Base-by-base conservation (phyloP, 1,284 basidiomycete genomes). In the Lignosus rhinocerotis region DNA sequence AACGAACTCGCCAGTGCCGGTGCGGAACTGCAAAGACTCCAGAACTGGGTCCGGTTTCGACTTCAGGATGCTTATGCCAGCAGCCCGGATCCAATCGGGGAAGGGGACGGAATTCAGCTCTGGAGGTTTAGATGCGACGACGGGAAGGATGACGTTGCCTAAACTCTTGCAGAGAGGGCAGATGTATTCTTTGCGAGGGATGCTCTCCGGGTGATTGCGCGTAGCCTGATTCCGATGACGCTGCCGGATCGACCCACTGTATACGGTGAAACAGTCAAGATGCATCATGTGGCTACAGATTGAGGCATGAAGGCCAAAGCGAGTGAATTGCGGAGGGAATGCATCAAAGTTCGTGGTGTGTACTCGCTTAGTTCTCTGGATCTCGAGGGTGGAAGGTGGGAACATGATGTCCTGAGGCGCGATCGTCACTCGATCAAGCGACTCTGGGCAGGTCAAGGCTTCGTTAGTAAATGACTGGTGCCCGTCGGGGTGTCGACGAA, bases 201-300 rank as follows among this genome's bases (percentile, higher is more conserved):
- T 91, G 68, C 89, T 93, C 72, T 99, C 96, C 0, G 97, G 96
- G 68, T 98, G 96, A 66, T 96, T 96, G 34, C 97, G 82, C 7
- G 94, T 94, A 3, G 93, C 87, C 69, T 99, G 96, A 0, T 88
- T 81, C 5, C 91, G 85, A 72, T 99, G 97, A 16, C 96, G 87
- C 63, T 91, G 88, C 56, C 94, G 86, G 54, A 97, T 91, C 16
- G 94, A 94, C 3, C 85, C 75, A 66, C 86, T 94, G 73, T 99
- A 99, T 1, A 90, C 88, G 57, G 91, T 88, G 77, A 99, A 98
- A 75, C 97, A 99, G 42, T 89, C 85, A 60, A 96, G 77, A 75
- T 99, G 97, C 96, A 99, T 99, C 81, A 96, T 88, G 72, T 99
- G 97, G 38, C 91, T 94, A 74, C 96, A 99, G 30, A 95, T 90